These are phyloP conservation scores for Corymbia calophylla DNA, from an alignment of 441 rosid genomes.

Conservation along the genomic window DNA sequence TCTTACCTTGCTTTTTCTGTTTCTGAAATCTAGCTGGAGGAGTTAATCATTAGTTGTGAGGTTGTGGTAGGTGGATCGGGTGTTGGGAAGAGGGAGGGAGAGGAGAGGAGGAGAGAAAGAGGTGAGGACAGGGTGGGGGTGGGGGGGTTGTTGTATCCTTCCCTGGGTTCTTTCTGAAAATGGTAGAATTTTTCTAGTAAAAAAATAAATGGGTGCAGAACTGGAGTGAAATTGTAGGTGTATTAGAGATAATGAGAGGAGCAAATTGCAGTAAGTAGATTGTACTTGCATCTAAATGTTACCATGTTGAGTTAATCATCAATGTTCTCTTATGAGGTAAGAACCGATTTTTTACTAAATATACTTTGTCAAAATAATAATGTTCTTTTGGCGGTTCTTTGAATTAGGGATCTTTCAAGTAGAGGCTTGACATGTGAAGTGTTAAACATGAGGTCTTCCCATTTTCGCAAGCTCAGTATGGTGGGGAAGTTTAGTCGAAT, in stretches of 20 bases:
- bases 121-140: background rate
- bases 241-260: background rate
- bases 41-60: background rate
- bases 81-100: background rate
- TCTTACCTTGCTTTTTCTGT: background rate
- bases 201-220: background rate
- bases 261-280: background rate
- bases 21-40: background rate
- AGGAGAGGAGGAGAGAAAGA: background rate
- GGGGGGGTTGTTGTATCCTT: background rate
- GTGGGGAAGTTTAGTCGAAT: slow-evolving; percentile 53
- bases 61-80: background rate
- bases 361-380: background rate
- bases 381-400: background rate
- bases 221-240: background rate
- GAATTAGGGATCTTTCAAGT: slow-evolving; percentile 56
- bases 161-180: background rate
- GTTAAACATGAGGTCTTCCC: slow-evolving; percentile 56
- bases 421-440: slow-evolving; percentile 73
- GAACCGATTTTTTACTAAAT: background rate
- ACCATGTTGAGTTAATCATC: background rate
- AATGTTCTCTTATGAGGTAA: background rate
- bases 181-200: background rate
- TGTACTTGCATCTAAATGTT: background rate
- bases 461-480: slow-evolving; percentile 68